phyloP scores from a whole-genome alignment of 768 basidiomycete genomes.

The Leccinum uliginosum region DNA sequence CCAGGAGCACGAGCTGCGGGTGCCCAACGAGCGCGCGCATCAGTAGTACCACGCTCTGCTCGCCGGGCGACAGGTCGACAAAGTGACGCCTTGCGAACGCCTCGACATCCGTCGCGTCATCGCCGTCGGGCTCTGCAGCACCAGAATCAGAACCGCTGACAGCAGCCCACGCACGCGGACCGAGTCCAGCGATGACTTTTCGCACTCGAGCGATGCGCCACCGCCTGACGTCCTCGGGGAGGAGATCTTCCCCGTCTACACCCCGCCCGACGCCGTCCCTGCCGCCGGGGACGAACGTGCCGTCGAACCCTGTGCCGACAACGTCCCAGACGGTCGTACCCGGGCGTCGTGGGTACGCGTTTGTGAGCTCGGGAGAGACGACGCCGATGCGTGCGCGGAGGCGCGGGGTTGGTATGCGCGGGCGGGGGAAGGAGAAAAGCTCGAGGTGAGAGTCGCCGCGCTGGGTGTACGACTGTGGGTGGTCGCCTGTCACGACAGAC shows the following conservation, averaged over 20 bases:
- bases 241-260: conserved; percentile 24
- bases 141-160: background rate
- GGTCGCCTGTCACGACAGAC: conserved; percentile 87
- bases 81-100: conserved; percentile 53
- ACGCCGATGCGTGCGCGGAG: conserved; percentile 70
- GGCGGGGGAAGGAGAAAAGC: conserved; percentile 62
- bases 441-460: conserved; percentile 38
- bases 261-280: conserved; percentile 44
- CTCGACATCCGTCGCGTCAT: conserved; percentile 19
- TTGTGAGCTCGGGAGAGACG: conserved; percentile 85
- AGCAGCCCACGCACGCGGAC: conserved; percentile 49
- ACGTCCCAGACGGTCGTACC: conserved; percentile 72
- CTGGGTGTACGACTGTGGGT: conserved; percentile 91
- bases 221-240: conserved; percentile 31
- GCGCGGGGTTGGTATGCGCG: conserved; percentile 60
- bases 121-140: background rate
- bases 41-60: conserved; percentile 78
- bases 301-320: conserved; percentile 84
- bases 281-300: conserved; percentile 62
- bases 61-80: conserved; percentile 60
- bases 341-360: conserved; percentile 79
- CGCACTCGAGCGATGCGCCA: conserved; percentile 44
- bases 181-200: conserved; percentile 61
- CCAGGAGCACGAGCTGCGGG: conserved; percentile 75
- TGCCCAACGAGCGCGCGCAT: conserved; percentile 79